A percentile compares a stretch with the other conserved stretches of the same genome.
Conservation (phyloP, 495 filamentous ascomycete species). For the Cairneyella variabilis region DNA sequence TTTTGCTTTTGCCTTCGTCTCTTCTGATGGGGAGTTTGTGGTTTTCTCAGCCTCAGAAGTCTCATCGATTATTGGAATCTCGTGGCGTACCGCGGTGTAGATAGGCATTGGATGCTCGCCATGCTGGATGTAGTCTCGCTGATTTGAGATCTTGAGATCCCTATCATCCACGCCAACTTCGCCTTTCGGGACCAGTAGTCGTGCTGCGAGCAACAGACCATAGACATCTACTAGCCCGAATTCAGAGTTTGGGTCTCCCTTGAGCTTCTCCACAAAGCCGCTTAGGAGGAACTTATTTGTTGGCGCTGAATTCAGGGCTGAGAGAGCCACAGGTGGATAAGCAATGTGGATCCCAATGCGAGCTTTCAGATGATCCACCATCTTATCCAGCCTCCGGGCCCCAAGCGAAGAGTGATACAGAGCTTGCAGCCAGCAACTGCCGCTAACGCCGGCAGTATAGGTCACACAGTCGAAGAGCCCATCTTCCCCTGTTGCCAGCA, state of each 20-base stretch:
- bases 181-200: constrained; percentile 80
- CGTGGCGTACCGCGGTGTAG: constrained; percentile 91
- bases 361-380: constrained; percentile 81
- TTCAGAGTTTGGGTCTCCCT: constrained; percentile 72
- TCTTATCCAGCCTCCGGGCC: constrained; percentile 52
- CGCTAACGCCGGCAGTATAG: constrained; percentile 91
- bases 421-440: constrained; percentile 91
- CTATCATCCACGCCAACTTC: constrained; percentile 68
- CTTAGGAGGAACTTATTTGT: constrained; percentile 90
- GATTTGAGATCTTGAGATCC: constrained; percentile 87
- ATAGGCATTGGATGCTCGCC: constrained; percentile 87
- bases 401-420: constrained; percentile 86
- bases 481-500: constrained; percentile 72
- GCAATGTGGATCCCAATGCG: constrained; percentile 85
- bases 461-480: constrained; percentile 91
- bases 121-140: constrained; percentile 63
- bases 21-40: constrained; percentile 33
- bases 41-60: constrained; percentile 41
- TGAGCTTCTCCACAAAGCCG: constrained; percentile 84
- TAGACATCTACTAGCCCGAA: constrained; percentile 93
- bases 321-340: constrained; percentile 78
- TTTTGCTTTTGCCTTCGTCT: constrained; percentile 58
- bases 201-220: constrained; percentile 76
- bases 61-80: constrained; percentile 68
- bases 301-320: constrained; percentile 71